Conservation (phyloP, 2,329 filamentous ascomycete species). For the Arachnopeziza araneosa region DNA sequence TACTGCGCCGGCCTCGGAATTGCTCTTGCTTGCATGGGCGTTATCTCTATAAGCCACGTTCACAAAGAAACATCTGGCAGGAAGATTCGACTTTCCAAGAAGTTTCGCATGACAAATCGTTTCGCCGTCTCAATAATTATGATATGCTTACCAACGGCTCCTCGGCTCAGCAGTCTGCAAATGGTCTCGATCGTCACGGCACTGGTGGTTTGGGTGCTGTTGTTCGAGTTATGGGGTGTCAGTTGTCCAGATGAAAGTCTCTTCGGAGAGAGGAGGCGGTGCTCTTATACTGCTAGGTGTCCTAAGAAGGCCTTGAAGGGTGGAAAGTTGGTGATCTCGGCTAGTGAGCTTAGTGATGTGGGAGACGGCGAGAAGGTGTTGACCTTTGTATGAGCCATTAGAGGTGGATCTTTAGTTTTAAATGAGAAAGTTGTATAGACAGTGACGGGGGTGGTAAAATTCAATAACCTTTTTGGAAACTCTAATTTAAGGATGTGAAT, state of each 20-base stretch:
- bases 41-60: slow-evolving; percentile 50
- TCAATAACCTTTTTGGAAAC: no score
- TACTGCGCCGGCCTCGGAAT: slow-evolving; percentile 58
- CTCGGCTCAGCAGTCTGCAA: slow-evolving; percentile 39
- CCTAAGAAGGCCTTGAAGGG: slow-evolving; percentile 28
- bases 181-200: slow-evolving; percentile 42
- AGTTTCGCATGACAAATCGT: slow-evolving; percentile 50
- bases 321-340: slow-evolving; percentile 16
- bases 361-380: slow-evolving; percentile 18
- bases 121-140: slow-evolving; percentile 44
- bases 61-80: slow-evolving; percentile 43
- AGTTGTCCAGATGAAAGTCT: slow-evolving; percentile 42
- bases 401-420: neutral
- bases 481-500: no score
- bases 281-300: slow-evolving; percentile 39
- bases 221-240: slow-evolving; percentile 45
- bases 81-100: slow-evolving; percentile 33
- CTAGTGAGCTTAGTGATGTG: slow-evolving; percentile 16
- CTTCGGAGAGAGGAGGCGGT: slow-evolving; percentile 34
- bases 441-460: neutral
- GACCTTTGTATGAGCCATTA: slow-evolving; percentile 14
- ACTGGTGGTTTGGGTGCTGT: slow-evolving; percentile 40
- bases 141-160: slow-evolving; percentile 48
- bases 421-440: neutral
- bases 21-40: slow-evolving; percentile 46